These are phyloP conservation scores for Insectozyma bohioensis DNA, from an alignment of 1,139 yeast species.

Conservation along the genomic window DNA sequence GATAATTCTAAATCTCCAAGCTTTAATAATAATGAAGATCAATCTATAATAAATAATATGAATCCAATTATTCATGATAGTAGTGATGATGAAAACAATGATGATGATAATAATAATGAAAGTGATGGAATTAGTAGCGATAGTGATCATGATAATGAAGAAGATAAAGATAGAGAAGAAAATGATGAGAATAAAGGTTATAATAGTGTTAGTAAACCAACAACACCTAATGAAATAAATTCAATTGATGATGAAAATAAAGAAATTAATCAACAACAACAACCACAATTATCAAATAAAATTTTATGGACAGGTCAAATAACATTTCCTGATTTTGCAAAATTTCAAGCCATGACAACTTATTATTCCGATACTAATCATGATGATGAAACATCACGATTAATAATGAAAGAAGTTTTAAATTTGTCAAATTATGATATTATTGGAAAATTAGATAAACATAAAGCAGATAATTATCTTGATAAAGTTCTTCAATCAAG, in stretches of 20 bases:
- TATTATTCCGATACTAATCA: slow-evolving; percentile 42
- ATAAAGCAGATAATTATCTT: slow-evolving; percentile 58
- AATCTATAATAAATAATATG: slow-evolving; percentile 15
- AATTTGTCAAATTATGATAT: slow-evolving; percentile 39
- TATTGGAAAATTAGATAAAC: slow-evolving; percentile 62
- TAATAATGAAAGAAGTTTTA: slow-evolving; percentile 32
- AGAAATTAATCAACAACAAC: background rate
- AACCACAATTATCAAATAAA: no score
- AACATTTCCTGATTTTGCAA: slow-evolving; percentile 54
- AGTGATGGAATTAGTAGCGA: no score
- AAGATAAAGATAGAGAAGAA: background rate
- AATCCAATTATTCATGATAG: slow-evolving; percentile 10
- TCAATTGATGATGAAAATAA: slow-evolving; percentile 2
- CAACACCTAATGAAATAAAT: background rate
- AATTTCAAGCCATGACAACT: slow-evolving; percentile 43
- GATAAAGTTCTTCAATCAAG: slow-evolving; percentile 44
- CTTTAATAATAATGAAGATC: slow-evolving; percentile 12
- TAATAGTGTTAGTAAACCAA: no score
- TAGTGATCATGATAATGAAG: slow-evolving; percentile 2
- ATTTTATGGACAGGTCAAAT: slow-evolving; percentile 58
- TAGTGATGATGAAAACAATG: slow-evolving; percentile 2
- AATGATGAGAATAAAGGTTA: no score
- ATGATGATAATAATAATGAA: background rate
- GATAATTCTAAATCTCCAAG: slow-evolving; percentile 7
- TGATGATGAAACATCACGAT: slow-evolving; percentile 26